phyloP scores from a whole-genome alignment of 1,284 basidiomycete genomes.

The Heterobasidion irregulare region DNA sequence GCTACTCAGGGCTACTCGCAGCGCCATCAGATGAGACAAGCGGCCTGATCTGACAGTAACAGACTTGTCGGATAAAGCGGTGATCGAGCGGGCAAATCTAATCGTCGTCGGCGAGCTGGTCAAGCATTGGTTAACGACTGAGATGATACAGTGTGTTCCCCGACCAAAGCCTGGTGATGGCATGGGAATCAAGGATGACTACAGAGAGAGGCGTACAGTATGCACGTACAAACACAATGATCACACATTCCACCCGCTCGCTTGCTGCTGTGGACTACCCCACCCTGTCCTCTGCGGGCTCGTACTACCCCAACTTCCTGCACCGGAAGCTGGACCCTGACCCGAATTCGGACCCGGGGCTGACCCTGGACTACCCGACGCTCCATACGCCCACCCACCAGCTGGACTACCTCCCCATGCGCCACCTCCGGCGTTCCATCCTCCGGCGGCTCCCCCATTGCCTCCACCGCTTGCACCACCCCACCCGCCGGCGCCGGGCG shows the following conservation, averaged over 20 bases:
- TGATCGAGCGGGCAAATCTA: too few relatives aligned
- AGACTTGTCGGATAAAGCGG: too few relatives aligned
- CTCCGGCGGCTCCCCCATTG: constrained; percentile 18
- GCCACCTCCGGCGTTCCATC: constrained; percentile 22
- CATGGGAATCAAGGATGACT: background rate
- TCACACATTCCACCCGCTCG: constrained; percentile 25
- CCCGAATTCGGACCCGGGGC: constrained; percentile 17
- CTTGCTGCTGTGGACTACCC: constrained; percentile 31
- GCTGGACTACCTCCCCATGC: constrained; percentile 25
- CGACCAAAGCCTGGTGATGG: too few relatives aligned
- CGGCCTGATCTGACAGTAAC: too few relatives aligned
- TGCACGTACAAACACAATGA: constrained; percentile 5
- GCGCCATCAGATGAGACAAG: too few relatives aligned
- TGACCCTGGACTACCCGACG: constrained; percentile 18
- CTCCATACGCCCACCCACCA: constrained; percentile 22
- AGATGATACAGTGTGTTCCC: too few relatives aligned
- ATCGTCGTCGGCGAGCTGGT: too few relatives aligned
- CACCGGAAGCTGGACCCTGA: constrained; percentile 10
- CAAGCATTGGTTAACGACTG: too few relatives aligned
- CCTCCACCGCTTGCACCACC: constrained; percentile 28
- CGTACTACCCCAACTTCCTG: constrained; percentile 16
- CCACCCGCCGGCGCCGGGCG: constrained; percentile 6
- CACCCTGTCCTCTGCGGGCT: constrained; percentile 22
- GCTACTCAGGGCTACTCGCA: too few relatives aligned
- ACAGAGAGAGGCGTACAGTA: background rate